These are phyloP conservation scores for Trametes punicea DNA, from an alignment of 768 basidiomycete species.

Conservation along the genomic window DNA sequence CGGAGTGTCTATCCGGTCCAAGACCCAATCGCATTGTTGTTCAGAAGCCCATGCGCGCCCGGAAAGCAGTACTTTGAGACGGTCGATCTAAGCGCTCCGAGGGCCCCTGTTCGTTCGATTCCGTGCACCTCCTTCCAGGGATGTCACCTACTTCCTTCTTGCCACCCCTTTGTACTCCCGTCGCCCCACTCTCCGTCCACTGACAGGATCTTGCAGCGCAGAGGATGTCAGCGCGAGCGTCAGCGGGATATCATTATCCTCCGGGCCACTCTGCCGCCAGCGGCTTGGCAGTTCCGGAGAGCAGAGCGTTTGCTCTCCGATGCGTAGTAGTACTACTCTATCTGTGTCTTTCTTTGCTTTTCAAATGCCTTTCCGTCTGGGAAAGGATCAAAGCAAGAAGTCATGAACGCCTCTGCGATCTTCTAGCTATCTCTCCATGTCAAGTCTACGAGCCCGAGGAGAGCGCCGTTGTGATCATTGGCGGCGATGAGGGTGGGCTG, in stretches of 20 bases:
- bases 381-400: constrained; percentile 9
- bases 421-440: constrained; percentile 22
- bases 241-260: not conserved
- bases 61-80: not conserved
- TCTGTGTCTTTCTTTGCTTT: constrained; percentile 11
- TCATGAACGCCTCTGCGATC: constrained; percentile 17
- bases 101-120: not conserved
- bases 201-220: not conserved
- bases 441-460: constrained; percentile 25
- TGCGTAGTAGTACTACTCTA: constrained; percentile 14
- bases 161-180: constrained; percentile 7
- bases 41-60: not conserved
- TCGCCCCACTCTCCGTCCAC: constrained; percentile 11
- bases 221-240: not conserved
- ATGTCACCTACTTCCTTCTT: constrained; percentile 6
- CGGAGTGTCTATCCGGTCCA: not conserved
- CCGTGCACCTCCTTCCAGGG: not conserved
- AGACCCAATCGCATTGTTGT: not conserved
- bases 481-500: constrained; percentile 27
- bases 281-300: not conserved
- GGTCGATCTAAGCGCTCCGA: constrained; percentile 11
- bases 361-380: constrained; percentile 13
- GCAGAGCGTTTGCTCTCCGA: not conserved
- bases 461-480: constrained; percentile 31
- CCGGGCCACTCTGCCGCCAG: not conserved